A percentile compares a stretch with the other conserved stretches of the same genome.
These are phyloP conservation scores for Diaporthe longicolla DNA, from an alignment of 2,329 filamentous ascomycete genomes.

Conservation along the genomic window DNA sequence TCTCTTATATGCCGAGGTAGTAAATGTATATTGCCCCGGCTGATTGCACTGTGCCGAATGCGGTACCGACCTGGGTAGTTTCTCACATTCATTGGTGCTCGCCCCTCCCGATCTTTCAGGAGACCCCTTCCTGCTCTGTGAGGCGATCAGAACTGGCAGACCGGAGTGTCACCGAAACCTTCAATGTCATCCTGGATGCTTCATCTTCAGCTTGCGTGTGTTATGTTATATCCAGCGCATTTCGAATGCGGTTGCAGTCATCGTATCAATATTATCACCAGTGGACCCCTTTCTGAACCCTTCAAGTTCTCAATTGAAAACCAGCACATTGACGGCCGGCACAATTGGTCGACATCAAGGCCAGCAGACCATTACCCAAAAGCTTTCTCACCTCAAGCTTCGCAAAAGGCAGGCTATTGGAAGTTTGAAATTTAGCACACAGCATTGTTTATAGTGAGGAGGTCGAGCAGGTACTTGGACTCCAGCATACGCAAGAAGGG, in stretches of 20 bases:
- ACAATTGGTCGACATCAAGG: neutral
- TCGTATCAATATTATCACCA: neutral
- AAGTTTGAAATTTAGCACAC: neutral
- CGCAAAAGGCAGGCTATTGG: neutral
- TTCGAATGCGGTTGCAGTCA: neutral
- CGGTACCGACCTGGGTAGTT: neutral
- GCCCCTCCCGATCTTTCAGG: too few relatives aligned
- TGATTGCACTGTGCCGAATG: neutral
- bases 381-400: neutral
- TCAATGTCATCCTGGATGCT: neutral
- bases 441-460: neutral
- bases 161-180: conserved; percentile 15
- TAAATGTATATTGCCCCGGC: neutral
- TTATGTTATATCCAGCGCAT: neutral
- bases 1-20: neutral
- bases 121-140: neutral
- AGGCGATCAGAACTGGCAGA: neutral
- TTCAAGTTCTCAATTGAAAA: neutral
- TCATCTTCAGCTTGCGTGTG: neutral
- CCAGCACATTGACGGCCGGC: neutral
- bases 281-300: neutral
- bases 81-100: neutral
- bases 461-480: neutral
- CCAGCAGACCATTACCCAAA: neutral
- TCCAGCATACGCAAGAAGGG: neutral